Base-by-base conservation (phyloP, 2,329 filamentous ascomycete genomes). In the Arthrinium puccinioides region DNA sequence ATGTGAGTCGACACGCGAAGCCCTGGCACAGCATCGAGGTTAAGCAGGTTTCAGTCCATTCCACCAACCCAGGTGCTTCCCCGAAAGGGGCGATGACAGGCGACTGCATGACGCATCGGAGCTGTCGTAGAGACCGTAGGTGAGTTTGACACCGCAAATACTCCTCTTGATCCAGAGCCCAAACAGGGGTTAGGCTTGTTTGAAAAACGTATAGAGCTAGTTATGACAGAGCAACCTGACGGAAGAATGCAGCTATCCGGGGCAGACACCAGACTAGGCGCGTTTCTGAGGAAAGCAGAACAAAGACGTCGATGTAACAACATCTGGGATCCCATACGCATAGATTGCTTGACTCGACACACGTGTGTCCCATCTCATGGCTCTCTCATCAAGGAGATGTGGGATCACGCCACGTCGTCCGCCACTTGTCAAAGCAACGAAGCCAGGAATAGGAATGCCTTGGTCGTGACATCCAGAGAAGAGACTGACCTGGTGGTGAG, bases 301-400 rank as follows among this genome's bases (percentile, higher is more conserved):
- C 66, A 70, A 70, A 70, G 67, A 64, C 60, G 58, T 44, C 44
- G 49, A 46, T 49, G 44, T 45, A 49, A 48, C 47, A 55, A 54
- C 46, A 53, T 52, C 56, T 52, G 52, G 53, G 52, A 56, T 54
- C 51, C 54, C 43, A 53, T 54, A 51, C n/a, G n/a, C 51, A 53
- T 49, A 56, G 51, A 58, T 63, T 60, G 55, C 60, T 66, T 64
- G 69, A 74, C 70, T 74, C 70, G 70, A 69, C 67, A 70, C 67
- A 72, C 64, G 66, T 72, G 67, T 66, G n/a, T n/a, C n/a, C n/a
- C n/a, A 62, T 49, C 53, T 20, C 50, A 50, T 54, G 49, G 43
- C 43, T 50, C 41, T n/a, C 45, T 44, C 47, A 44, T 44, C 39
- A 43, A 42, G 45, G 42, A 45, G 39, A 42, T 43, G 42, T 38